Conservation (phyloP, 768 basidiomycete species). For the Auricularia auricula-judae region DNA sequence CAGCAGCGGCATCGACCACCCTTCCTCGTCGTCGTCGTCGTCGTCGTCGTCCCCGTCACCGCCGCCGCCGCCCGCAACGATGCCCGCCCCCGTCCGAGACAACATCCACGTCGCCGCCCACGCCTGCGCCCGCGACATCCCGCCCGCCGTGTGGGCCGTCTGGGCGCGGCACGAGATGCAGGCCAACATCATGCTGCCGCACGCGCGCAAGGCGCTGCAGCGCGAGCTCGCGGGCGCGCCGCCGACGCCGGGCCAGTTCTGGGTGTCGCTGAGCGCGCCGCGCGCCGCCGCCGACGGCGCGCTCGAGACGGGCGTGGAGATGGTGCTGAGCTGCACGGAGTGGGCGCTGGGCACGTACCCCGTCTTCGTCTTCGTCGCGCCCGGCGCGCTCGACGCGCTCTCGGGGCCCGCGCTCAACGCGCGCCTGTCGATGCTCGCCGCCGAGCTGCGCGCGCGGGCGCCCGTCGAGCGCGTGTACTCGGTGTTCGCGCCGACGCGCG, state of each 20-base stretch:
- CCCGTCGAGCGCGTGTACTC: slow-evolving; percentile 44
- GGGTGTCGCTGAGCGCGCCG: not conserved
- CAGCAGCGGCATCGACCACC: too few relatives aligned
- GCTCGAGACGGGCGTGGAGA: slow-evolving; percentile 7
- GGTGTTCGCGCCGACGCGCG: slow-evolving; percentile 43
- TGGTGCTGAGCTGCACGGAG: slow-evolving; percentile 46
- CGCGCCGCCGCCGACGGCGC: not conserved
- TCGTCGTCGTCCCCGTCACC: not conserved
- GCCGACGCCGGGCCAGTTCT: not conserved
- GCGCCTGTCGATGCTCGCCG: slow-evolving; percentile 33
- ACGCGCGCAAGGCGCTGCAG: slow-evolving; percentile 20
- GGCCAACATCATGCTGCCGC: slow-evolving; percentile 43
- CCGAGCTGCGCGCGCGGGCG: slow-evolving; percentile 25
- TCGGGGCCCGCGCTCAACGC: slow-evolving; percentile 23
- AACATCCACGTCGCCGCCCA: not conserved
- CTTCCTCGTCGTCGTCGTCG: too few relatives aligned
- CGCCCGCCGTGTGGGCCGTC: not conserved
- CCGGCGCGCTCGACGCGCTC: slow-evolving; percentile 20
- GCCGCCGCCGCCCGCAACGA: not conserved
- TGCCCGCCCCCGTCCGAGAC: not conserved
- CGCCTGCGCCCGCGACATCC: not conserved
- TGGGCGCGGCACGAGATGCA: slow-evolving; percentile 22
- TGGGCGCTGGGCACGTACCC: slow-evolving; percentile 51
- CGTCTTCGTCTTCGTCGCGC: slow-evolving; percentile 44
- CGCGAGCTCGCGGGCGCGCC: not conserved